Percentiles rank a stretch among this genome's conserved stretches.
These are phyloP conservation scores for Porcisia deanei DNA, from an alignment of 208 protist species.

Conservation along the genomic window DNA sequence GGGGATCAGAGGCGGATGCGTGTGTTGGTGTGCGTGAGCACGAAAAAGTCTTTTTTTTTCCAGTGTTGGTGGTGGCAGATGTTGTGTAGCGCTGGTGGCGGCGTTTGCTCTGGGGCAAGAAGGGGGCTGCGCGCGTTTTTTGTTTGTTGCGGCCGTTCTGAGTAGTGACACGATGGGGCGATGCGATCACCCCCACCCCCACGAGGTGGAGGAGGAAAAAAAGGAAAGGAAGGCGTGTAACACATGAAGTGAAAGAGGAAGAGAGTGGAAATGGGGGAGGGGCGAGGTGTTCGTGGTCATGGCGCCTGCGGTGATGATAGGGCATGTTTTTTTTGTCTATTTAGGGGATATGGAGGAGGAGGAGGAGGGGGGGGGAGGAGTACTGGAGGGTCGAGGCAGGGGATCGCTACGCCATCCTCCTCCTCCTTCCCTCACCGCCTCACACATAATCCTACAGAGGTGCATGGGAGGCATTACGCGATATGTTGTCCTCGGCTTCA, in stretches of 20 bases:
- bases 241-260: background rate
- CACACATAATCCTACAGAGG: background rate
- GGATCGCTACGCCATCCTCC: background rate
- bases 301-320: background rate
- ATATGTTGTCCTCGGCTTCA: background rate
- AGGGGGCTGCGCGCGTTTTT: too few relatives aligned
- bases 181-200: background rate
- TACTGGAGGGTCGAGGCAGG: background rate
- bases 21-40: too few relatives aligned
- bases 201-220: background rate
- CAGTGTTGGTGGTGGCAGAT: too few relatives aligned
- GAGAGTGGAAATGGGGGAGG: background rate
- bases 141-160: background rate
- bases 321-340: background rate
- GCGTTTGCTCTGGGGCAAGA: too few relatives aligned
- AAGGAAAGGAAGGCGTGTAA: background rate
- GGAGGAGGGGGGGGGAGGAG: background rate
- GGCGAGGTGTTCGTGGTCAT: background rate
- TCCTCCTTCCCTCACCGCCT: background rate
- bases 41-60: too few relatives aligned
- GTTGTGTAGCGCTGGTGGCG: too few relatives aligned
- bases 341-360: too few relatives aligned
- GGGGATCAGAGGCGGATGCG: too few relatives aligned
- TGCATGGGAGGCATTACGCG: background rate
- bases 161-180: background rate